These are phyloP conservation scores for Cladorrhinum sp. DNA, from an alignment of 2,329 filamentous ascomycete species.

Conservation along the genomic window DNA sequence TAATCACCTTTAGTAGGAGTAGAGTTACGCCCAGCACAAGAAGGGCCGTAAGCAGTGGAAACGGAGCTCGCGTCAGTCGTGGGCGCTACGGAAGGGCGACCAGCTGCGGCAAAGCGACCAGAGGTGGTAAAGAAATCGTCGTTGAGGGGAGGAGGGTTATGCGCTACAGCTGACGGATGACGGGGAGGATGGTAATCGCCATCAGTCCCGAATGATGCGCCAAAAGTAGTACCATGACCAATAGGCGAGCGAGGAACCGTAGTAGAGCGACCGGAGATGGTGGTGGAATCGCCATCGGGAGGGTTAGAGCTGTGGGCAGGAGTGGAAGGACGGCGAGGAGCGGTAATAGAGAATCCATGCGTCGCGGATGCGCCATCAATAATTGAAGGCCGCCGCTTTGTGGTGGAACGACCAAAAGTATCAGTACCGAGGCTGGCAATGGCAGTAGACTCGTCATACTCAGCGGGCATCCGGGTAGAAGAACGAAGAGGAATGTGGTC, in stretches of 20 bases:
- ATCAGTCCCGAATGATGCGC: too few relatives aligned
- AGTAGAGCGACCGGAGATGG: too few relatives aligned
- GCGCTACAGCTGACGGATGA: background rate
- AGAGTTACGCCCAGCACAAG: too few relatives aligned
- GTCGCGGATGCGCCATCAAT: background rate
- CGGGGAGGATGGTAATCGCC: background rate
- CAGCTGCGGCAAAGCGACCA: background rate
- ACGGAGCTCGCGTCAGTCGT: background rate
- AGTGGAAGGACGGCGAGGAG: too few relatives aligned
- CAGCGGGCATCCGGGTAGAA: background rate
- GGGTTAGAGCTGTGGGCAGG: too few relatives aligned
- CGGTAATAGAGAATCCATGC: background rate
- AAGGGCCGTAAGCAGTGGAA: background rate
- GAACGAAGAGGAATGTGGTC: background rate
- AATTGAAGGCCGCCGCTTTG: too few relatives aligned
- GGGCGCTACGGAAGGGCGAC: background rate
- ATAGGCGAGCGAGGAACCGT: too few relatives aligned
- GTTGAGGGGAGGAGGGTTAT: background rate
- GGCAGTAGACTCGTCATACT: background rate
- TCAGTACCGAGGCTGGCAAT: too few relatives aligned
- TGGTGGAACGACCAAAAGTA: too few relatives aligned
- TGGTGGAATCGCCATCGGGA: too few relatives aligned
- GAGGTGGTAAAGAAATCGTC: background rate
- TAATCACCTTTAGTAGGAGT: background rate
- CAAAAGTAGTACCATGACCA: too few relatives aligned